phyloP scores from a whole-genome alignment of 73 alveolate species.

The Stentor coeruleus region DNA sequence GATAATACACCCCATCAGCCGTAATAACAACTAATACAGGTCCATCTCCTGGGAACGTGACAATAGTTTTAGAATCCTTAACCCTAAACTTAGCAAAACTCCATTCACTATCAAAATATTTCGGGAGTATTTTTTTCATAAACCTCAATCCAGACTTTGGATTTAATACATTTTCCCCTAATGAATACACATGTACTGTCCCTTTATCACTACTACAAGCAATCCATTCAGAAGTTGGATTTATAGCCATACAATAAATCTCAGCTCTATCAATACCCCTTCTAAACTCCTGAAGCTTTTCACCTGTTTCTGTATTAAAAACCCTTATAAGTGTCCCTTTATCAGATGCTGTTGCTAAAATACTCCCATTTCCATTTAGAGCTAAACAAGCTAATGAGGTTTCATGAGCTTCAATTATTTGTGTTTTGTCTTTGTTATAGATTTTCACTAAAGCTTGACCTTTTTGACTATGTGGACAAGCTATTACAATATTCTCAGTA shows the following conservation, averaged over 20 bases:
- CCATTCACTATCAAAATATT: constrained; percentile 92
- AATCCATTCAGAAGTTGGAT: constrained; percentile 67
- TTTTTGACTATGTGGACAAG: constrained; percentile 80
- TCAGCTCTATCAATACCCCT: background rate
- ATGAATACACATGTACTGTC: constrained; percentile 84
- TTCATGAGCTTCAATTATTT: constrained; percentile 34
- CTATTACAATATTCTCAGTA: constrained; percentile 69
- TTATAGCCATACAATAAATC: constrained; percentile 69
- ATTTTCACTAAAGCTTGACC: constrained; percentile 79
- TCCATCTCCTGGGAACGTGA: constrained; percentile 58
- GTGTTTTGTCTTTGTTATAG: constrained; percentile 54
- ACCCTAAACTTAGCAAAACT: constrained; percentile 89
- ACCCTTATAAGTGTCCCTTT: background rate
- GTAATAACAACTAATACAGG: constrained; percentile 51
- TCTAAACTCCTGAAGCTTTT: background rate
- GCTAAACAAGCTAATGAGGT: background rate
- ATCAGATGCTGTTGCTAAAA: background rate
- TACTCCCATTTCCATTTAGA: background rate
- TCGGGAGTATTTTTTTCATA: constrained; percentile 49
- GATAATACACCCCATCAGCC: constrained; percentile 85
- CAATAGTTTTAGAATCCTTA: constrained; percentile 60
- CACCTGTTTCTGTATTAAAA: background rate
- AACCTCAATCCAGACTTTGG: constrained; percentile 54
- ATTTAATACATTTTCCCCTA: constrained; percentile 26
- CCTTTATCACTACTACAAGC: constrained; percentile 96